These are phyloP conservation scores for Backusella macrospora DNA, from an alignment of 192 early-diverging fungal species.

Conservation along the genomic window DNA sequence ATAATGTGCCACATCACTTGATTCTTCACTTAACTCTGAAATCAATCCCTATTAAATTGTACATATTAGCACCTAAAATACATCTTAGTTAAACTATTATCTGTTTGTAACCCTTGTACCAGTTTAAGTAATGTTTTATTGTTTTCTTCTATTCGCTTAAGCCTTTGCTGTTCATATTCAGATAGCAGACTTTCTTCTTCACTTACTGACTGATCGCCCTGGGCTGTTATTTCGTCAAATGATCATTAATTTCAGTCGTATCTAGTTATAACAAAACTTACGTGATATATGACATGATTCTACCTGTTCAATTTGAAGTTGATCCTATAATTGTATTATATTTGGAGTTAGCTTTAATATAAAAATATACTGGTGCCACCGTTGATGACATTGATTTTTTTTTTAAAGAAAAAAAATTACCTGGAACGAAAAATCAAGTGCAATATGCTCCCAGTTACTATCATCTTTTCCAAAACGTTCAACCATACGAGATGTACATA, in stretches of 20 bases:
- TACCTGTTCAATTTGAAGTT: neutral
- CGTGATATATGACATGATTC: neutral
- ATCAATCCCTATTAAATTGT: slow-evolving; percentile 59
- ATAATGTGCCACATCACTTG: slow-evolving; percentile 73
- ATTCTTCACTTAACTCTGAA: slow-evolving; percentile 79
- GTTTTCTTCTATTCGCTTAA: slow-evolving; percentile 63
- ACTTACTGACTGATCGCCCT: neutral
- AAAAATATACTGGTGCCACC: too few species aligned
- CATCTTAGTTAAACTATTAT: neutral
- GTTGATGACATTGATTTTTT: neutral
- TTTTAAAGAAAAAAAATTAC: slow-evolving; percentile 1
- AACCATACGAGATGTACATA: slow-evolving; percentile 83
- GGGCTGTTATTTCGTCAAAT: neutral
- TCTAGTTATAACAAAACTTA: neutral
- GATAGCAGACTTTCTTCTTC: slow-evolving; percentile 49
- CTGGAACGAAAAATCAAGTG: slow-evolving; percentile 50
- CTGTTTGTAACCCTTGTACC: slow-evolving; percentile 35
- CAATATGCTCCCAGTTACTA: slow-evolving; percentile 78
- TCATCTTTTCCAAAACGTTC: slow-evolving; percentile 87
- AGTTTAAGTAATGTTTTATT: slow-evolving; percentile 58
- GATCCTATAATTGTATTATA: slow-evolving; percentile 1
- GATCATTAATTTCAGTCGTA: neutral
- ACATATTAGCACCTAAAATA: neutral
- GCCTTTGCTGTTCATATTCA: slow-evolving; percentile 60
- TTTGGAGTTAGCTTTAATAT: neutral